Base-by-base conservation (phyloP, 2,329 filamentous ascomycete species). In the Aquanectria penicillioides region DNA sequence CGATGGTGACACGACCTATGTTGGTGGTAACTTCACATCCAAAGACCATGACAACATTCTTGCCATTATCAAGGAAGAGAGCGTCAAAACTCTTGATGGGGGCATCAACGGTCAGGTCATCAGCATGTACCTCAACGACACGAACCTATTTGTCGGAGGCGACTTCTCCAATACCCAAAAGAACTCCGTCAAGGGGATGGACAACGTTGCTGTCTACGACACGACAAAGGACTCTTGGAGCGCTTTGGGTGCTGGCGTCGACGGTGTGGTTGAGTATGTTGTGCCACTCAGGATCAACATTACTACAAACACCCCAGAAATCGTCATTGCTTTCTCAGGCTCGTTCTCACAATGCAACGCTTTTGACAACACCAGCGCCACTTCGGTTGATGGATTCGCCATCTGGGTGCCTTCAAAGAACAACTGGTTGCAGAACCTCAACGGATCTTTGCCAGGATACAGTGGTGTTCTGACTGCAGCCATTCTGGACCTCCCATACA, bases 401-500 rank as follows among this genome's bases (percentile, higher is more conserved):
- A 82, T 98, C 31, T 99, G 95, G 95, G 89, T 98, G 7, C 92
- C 92, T 3, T 96, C 93, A 4, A 82, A 85, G 61, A 84, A 83
- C 57, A 95, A 95, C 72, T 99, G 95, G 95, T 81, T 99, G 13
- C 87, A 93, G 71, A 95, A 96, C 66, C 78, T 97, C 15, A 75
- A 87, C 29, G 79, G 86, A 6, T 78, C 85, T 7, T 83, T 88
- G 26, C 87, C 91, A 52, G 81, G 85, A 6, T 85, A 96, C 67
- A 83, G 83, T 57, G 96, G 95, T 31, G 79, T 88, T 54, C 82
- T 99, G 40, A 90, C 89, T 15, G 85, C 92, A 1, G 82, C 83
- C 6, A 81, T 89, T 33, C 83, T 91, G n/a, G 81, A 89, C 50
- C 79, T 93, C 17, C 82, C 88, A 2, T 83, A 82, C 49, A 83